phyloP scores from a whole-genome alignment of 768 basidiomycete genomes.

The Gelatoporia subvermispora region DNA sequence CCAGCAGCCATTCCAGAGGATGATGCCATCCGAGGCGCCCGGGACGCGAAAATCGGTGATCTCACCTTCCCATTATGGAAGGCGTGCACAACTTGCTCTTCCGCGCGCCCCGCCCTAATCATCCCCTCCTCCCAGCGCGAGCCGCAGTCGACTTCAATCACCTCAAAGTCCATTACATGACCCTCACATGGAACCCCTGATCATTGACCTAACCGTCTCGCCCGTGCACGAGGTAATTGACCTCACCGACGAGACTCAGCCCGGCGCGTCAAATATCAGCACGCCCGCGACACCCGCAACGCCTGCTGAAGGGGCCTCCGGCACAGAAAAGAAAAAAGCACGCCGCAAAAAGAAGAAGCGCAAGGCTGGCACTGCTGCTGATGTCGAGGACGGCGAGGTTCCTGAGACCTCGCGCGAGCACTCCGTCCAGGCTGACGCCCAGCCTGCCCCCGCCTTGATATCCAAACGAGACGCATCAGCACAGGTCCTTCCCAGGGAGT shows the following conservation, averaged over 20 bases:
- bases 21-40: too few species aligned
- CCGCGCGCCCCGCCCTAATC: not conserved
- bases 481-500: too few species aligned
- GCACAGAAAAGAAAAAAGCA: conserved; percentile 3
- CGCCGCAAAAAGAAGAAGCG: conserved; percentile 15
- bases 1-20: too few species aligned
- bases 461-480: too few species aligned
- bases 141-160: too few species aligned
- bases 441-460: too few species aligned
- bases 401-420: conserved; percentile 12
- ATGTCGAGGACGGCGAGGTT: conserved; percentile 21
- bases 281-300: too few species aligned
- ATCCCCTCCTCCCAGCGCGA: not conserved
- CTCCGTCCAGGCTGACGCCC: conserved; percentile 5
- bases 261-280: not conserved
- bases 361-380: conserved; percentile 1
- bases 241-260: not conserved
- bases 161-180: too few species aligned
- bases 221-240: not conserved
- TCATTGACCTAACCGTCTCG: not conserved
- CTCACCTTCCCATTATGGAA: too few species aligned
- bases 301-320: not conserved
- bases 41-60: not conserved
- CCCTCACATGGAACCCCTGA: too few species aligned
- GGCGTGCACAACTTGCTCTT: not conserved